phyloP scores from a whole-genome alignment of 352 stramenopile genomes.

The Phytophthora podocarpi region DNA sequence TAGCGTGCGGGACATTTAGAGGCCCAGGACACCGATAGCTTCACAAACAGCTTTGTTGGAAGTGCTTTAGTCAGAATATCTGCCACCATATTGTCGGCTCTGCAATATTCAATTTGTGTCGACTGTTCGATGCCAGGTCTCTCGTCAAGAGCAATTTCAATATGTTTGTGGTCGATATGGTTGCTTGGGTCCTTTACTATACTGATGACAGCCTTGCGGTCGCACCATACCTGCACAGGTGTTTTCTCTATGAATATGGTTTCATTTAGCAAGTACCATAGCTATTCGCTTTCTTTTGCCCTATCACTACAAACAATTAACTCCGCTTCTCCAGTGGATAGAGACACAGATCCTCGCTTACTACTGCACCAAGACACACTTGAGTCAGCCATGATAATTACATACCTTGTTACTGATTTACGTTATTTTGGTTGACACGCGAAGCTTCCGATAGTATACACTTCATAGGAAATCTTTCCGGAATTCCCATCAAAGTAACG shows the following conservation, averaged over 20 bases:
- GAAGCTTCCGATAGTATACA: neutral
- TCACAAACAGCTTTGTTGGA: conserved; percentile 20
- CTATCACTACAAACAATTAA: too few species aligned
- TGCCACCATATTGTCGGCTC: conserved; percentile 17
- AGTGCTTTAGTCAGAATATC: conserved; percentile 27
- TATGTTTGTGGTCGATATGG: conserved; percentile 24
- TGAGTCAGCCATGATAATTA: neutral
- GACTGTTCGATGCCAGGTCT: conserved; percentile 4
- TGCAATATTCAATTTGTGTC: conserved; percentile 8
- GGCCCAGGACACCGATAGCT: conserved; percentile 16
- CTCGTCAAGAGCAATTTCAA: conserved; percentile 33
- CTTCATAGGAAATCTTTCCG: too few species aligned
- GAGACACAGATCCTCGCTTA: too few species aligned
- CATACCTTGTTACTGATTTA: neutral
- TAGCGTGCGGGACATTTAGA: conserved; percentile 5
- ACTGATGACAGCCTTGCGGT: conserved; percentile 22
- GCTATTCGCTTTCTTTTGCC: too few species aligned
- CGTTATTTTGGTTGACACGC: neutral
- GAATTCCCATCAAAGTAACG: neutral
- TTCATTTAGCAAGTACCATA: too few species aligned
- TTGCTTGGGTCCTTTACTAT: conserved; percentile 20
- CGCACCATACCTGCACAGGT: conserved; percentile 23
- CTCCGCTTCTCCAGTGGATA: too few species aligned
- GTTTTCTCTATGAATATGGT: conserved; percentile 8
- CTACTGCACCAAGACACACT: neutral